Percentiles rank a stretch among this genome's conserved stretches.
Conservation (phyloP, 2,329 filamentous ascomycete species). For the Penicillium sp. region DNA sequence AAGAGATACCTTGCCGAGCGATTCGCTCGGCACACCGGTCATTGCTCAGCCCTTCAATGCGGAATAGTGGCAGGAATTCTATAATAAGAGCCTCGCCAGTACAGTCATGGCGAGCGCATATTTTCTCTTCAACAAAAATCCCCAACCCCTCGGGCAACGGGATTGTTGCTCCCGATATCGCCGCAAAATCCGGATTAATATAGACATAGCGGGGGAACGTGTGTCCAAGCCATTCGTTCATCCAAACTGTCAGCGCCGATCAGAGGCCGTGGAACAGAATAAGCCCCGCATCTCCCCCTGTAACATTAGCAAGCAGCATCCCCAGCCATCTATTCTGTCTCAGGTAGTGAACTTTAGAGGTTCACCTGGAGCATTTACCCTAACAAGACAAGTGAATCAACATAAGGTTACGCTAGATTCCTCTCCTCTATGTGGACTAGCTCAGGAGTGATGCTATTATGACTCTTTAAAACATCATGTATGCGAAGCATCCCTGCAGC, state of each 20-base stretch:
- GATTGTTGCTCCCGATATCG: constrained; percentile 8
- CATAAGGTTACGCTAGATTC: background rate
- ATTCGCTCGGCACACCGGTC: background rate
- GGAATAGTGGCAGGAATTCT: background rate
- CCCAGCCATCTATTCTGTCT: background rate
- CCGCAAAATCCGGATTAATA: constrained; percentile 14
- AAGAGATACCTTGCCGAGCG: background rate
- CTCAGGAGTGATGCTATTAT: background rate
- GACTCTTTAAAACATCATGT: background rate
- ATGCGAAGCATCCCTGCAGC: background rate
- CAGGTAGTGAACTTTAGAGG: background rate
- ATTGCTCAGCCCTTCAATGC: background rate
- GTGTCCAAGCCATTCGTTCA: constrained; percentile 3
- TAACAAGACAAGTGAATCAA: background rate
- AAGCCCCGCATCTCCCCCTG: background rate
- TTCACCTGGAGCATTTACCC: background rate
- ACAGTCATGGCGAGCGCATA: background rate
- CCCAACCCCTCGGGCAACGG: background rate
- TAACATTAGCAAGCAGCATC: background rate
- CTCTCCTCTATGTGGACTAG: background rate
- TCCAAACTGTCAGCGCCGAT: background rate
- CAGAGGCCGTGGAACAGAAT: background rate
- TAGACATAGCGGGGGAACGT: constrained; percentile 2
- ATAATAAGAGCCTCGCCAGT: background rate
- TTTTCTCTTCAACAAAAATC: background rate